A percentile compares a stretch with the other conserved stretches of the same genome.
Conservation (phyloP, 1,139 yeast species). For the Candida smagusa region DNA sequence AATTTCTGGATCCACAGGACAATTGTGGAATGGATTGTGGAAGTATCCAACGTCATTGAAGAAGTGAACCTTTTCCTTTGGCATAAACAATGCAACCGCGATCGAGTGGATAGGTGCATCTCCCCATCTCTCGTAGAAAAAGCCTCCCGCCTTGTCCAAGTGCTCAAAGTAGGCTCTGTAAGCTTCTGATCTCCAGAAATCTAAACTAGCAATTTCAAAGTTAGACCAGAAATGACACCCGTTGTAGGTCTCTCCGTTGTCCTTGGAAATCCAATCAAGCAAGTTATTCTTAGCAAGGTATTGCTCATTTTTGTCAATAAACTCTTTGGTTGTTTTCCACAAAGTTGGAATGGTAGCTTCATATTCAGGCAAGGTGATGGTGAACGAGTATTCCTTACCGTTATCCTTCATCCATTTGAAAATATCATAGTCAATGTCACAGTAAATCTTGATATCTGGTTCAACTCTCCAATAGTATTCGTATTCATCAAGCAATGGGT, state of each 20-base stretch:
- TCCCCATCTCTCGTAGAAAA: constrained; percentile 91
- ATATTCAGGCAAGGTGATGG: constrained; percentile 82
- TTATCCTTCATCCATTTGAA: constrained; percentile 79
- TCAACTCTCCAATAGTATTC: constrained; percentile 95
- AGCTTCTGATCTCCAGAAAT: constrained; percentile 71
- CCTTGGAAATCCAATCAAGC: constrained; percentile 70
- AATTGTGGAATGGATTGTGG: constrained; percentile 74
- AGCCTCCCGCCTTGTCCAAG: constrained; percentile 79
- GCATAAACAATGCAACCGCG: constrained; percentile 75
- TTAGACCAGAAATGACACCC: constrained; percentile 89
- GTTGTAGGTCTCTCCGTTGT: constrained; percentile 65
- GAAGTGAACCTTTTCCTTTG: constrained; percentile 65
- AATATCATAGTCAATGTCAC: constrained; percentile 80
- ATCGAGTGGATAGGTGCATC: constrained; percentile 90
- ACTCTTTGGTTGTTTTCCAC: constrained; percentile 74
- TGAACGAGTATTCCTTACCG: constrained; percentile 71
- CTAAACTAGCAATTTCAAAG: constrained; percentile 74
- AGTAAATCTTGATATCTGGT: constrained; percentile 73
- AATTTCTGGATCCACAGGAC: constrained; percentile 63
- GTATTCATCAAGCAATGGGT: constrained; percentile 64
- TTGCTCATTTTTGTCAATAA: constrained; percentile 63
- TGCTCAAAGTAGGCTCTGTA: constrained; percentile 65
- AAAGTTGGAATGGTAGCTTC: constrained; percentile 74
- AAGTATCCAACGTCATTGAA: constrained; percentile 82
- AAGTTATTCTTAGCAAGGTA: constrained; percentile 63